A percentile compares a stretch with the other conserved stretches of the same genome.
These are phyloP conservation scores for Escallonia rubra DNA, from an alignment of 129 eudicot genomes.

Conservation along the genomic window DNA sequence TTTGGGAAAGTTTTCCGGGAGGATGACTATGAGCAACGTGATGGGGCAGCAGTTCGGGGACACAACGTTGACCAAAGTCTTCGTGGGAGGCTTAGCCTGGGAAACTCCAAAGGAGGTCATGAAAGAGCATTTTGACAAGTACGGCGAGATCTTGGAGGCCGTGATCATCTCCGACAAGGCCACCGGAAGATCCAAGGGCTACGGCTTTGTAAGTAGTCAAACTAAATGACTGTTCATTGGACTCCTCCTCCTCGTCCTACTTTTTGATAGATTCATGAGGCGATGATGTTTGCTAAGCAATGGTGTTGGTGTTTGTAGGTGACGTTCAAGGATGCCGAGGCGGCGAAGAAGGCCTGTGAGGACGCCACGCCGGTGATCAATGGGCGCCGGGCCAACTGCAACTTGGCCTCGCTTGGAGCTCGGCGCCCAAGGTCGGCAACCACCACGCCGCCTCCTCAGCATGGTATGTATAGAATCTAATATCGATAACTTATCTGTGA, in stretches of 20 bases:
- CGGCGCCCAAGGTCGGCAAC: constrained; percentile 47
- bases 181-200: constrained; percentile 51
- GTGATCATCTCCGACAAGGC: constrained; percentile 38
- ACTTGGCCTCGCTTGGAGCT: constrained; percentile 91
- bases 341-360: constrained; percentile 94
- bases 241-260: not conserved
- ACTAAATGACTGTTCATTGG: not conserved
- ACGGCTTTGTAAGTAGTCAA: constrained; percentile 37
- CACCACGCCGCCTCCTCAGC: constrained; percentile 27
- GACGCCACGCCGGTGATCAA: constrained; percentile 93
- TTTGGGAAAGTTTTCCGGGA: no score
- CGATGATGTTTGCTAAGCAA: not conserved
- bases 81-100: constrained; percentile 56
- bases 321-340: constrained; percentile 44
- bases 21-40: constrained; percentile 10
- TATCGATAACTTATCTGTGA: no score
- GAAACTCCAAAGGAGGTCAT: constrained; percentile 34
- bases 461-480: constrained; percentile 18
- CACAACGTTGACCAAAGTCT: constrained; percentile 43
- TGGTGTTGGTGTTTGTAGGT: constrained; percentile 18
- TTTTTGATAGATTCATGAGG: not conserved
- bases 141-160: constrained; percentile 44
- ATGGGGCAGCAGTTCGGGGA: constrained; percentile 8
- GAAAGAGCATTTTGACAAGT: constrained; percentile 31
- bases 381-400: constrained; percentile 96